Evolutionary conservation across 106 monocot genomes (phyloP), one percentile per base, ranked within the genome.

Genomic region (Iris macrosiphon): DNA sequence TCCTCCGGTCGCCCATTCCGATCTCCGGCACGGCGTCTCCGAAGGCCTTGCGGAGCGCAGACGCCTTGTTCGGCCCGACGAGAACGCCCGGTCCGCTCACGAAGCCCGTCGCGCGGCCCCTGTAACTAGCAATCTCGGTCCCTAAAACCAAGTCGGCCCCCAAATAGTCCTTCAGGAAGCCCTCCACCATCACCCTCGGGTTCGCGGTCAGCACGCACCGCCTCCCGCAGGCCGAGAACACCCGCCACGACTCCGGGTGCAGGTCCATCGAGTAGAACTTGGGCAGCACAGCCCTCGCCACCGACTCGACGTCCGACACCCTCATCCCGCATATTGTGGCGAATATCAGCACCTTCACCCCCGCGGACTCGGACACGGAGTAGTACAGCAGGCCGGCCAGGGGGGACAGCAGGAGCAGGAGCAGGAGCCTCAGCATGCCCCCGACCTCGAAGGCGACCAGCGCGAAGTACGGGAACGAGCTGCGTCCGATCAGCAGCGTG

Each of bases 401-500:
- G 2, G 74, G 74, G 4, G 61, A 27, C 11, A 49, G 13, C 2
- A 68, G 31, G 17, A 74, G 67, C 12, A 74, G 55, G 42, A 68
- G 65, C 12, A 77, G 55, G 2, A 84, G 52, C 2, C 84, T 63
- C 1, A 84, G 57, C 10, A 76, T 18, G 25, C 89, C 77, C 2
- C 80, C 84, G 29, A 67, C 58, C 51, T 89, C 89, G 39, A 84
- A 89, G 12, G 89, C 84, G 0, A 81, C 48, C 20, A 89, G 69
- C 49, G 80, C 80, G 73, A 80, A 80, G 80, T 84, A 89, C 7
- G 89, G 77, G 68, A 89, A 89, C 5, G 68, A 39, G 64, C 69
- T 71, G 13, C 45, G 40, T 32, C 58, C 59, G 8, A 57, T 69
- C 29, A 89, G 77, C 7, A 89, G 65, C 0, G 63, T 71, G 4